Evolutionary conservation across 192 early-diverging fungal genomes (phyloP).

Genomic region (Coemansia sp.): DNA sequence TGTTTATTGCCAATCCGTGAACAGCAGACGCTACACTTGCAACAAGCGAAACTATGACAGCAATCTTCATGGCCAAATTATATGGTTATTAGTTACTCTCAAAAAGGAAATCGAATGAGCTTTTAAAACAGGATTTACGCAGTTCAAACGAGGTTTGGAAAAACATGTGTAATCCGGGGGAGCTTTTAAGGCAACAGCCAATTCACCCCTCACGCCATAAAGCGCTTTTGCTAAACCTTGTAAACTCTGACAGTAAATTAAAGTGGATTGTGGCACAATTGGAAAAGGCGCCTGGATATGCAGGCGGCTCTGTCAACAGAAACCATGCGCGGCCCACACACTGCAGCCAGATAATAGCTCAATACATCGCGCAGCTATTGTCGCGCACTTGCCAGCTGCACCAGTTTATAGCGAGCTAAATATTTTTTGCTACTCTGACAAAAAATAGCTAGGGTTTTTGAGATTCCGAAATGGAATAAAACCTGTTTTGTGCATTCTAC

Average conservation of each 20-base stretch:
- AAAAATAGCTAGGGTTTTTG: background rate
- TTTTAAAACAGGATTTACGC: too few species aligned
- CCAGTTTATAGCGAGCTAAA: background rate
- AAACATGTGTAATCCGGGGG: too few species aligned
- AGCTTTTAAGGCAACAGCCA: too few species aligned
- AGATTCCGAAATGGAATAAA: background rate
- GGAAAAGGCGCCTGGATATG: slow-evolving; percentile 1
- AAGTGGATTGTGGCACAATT: slow-evolving; percentile 4
- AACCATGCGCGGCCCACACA: slow-evolving; percentile 1
- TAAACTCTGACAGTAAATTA: background rate
- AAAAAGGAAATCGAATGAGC: slow-evolving; percentile 3
- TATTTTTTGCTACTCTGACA: background rate
- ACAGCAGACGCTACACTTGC: background rate
- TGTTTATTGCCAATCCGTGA: slow-evolving; percentile 13
- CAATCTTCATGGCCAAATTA: slow-evolving; percentile 9
- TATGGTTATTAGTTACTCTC: background rate
- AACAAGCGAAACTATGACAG: slow-evolving; percentile 2
- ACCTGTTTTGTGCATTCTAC: background rate
- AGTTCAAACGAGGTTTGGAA: too few species aligned
- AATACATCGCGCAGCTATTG: slow-evolving; percentile 1
- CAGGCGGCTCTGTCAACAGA: slow-evolving; percentile 1
- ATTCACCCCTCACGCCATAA: background rate
- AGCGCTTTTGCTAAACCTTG: background rate
- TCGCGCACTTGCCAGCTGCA: background rate
- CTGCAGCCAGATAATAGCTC: slow-evolving; percentile 5